Evolutionary conservation across 257 asterid species (phyloP).

Genomic region (Ophiorrhiza pumila): DNA sequence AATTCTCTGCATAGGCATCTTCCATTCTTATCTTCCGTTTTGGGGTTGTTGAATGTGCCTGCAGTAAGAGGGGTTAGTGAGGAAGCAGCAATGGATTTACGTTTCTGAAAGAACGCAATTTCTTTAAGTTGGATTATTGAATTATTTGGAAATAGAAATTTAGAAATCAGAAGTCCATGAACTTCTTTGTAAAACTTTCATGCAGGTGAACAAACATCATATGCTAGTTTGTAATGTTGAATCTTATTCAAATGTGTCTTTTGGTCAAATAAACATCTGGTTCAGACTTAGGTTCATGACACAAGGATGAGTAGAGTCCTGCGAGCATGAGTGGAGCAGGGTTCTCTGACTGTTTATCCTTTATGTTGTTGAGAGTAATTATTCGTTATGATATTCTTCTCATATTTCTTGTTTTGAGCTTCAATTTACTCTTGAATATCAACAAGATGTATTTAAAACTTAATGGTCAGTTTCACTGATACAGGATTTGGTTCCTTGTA

Average conservation of each 20-base stretch:
- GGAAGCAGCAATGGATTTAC: neutral
- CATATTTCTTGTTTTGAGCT: neutral
- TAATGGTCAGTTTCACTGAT: neutral
- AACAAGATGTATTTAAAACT: neutral
- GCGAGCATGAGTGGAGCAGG: neutral
- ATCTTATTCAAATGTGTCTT: neutral
- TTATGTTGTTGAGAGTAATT: neutral
- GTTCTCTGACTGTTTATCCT: neutral
- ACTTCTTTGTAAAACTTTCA: neutral
- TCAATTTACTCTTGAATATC: neutral
- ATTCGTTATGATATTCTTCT: neutral
- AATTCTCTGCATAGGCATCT: neutral
- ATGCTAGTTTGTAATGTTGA: neutral
- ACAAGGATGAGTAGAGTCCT: neutral
- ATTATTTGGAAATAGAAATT: neutral
- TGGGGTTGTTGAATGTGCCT: no score
- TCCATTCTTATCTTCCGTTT: neutral
- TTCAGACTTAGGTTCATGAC: neutral
- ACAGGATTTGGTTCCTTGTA: slow-evolving; percentile 89
- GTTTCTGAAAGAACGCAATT: no score
- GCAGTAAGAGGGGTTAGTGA: neutral
- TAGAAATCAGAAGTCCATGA: neutral
- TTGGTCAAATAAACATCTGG: neutral
- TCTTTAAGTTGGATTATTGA: neutral
- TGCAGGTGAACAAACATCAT: neutral